phyloP scores from a whole-genome alignment of 768 basidiomycete genomes.

The Leccinum subgranulosum region DNA sequence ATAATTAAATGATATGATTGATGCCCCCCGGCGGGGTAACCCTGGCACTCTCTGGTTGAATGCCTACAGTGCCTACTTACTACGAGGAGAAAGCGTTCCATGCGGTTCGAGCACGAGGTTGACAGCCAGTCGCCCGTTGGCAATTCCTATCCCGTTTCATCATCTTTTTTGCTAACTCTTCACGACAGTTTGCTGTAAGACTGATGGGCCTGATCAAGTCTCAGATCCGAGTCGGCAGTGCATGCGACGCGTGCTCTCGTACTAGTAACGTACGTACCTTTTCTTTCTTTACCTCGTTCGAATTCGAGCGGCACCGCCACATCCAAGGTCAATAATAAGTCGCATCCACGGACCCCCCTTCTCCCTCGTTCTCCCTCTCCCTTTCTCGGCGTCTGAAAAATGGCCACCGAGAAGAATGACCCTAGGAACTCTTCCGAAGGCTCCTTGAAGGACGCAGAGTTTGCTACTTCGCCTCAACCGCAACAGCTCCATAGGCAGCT shows the following conservation, averaged over 20 bases:
- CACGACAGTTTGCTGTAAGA: not conserved
- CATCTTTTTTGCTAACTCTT: not conserved
- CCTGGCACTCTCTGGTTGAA: not conserved
- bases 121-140: not conserved
- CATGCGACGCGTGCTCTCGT: not conserved
- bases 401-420: conserved; percentile 24
- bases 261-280: not conserved
- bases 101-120: not conserved
- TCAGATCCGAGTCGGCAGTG: not conserved
- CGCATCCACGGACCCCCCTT: not conserved
- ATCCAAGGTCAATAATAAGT: not conserved
- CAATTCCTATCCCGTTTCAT: not conserved
- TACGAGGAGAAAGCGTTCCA: not conserved
- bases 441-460: conserved; percentile 26
- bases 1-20: too few relatives aligned
- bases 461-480: not conserved
- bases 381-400: not conserved
- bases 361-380: not conserved
- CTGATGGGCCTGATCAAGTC: not conserved
- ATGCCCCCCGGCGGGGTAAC: too few relatives aligned
- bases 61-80: too few relatives aligned
- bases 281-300: too few relatives aligned
- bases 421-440: conserved; percentile 7
- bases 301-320: not conserved
- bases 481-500: conserved; percentile 52